Evolutionary conservation across 1,284 basidiomycete genomes (phyloP).

Genomic region (Rhizoctonia solani): DNA sequence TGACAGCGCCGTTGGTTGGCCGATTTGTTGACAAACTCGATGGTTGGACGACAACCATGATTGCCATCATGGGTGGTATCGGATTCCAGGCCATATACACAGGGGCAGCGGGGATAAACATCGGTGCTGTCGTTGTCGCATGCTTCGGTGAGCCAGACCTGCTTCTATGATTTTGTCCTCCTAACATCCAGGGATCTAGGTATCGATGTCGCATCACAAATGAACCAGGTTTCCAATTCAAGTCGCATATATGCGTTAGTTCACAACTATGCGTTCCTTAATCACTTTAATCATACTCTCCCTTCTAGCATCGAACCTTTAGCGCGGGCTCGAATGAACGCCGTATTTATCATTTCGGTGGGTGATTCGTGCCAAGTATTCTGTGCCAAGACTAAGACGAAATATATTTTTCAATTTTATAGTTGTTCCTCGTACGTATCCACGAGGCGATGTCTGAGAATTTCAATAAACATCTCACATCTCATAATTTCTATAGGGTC

Average conservation of each 20-base stretch:
- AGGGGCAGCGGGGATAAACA: conserved; percentile 60
- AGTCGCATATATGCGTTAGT: conserved; percentile 49
- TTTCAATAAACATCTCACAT: not conserved
- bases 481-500: conserved; percentile 54
- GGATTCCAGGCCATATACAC: conserved; percentile 57
- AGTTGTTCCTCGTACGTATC: conserved; percentile 47
- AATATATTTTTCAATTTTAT: not conserved
- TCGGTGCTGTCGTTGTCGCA: conserved; percentile 58
- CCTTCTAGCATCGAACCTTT: conserved; percentile 54
- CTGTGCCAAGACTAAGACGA: conserved; percentile 33
- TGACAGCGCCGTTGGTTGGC: conserved; percentile 63
- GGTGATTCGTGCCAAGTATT: conserved; percentile 36
- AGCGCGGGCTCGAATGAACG: conserved; percentile 65
- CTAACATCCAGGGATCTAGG: conserved; percentile 40
- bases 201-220: conserved; percentile 54
- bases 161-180: not conserved
- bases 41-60: conserved; percentile 66
- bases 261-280: not conserved
- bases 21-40: conserved; percentile 63
- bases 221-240: conserved; percentile 44
- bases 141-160: conserved; percentile 47
- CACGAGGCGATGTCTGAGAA: conserved; percentile 36
- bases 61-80: conserved; percentile 51
- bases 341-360: conserved; percentile 63
- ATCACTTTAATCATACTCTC: not conserved